Base-by-base conservation (phyloP, 1,139 yeast genomes). In the Scheffersomyces cryptocercus region DNA sequence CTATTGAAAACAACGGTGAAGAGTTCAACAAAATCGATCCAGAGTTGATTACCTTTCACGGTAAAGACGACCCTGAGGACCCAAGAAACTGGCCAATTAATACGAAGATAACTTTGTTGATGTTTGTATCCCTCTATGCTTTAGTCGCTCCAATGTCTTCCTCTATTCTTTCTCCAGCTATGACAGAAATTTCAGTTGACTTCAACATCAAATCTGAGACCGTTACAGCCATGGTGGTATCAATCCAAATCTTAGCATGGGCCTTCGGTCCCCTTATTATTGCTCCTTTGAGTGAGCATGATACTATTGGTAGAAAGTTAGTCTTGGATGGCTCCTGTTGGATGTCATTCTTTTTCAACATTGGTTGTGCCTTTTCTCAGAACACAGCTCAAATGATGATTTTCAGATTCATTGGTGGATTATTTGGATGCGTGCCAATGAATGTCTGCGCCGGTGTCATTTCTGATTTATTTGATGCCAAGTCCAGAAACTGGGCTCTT, bases 91-190 rank as follows among this genome's bases (percentile, higher is more conserved):
- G 77, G 77, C 41, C 61, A 1, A 8, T 51, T 2, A 37, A 50
- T 7, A 61, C 55, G 13, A 73, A 73, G 48, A 50, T 59, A 7
- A 55, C 48, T 34, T 50, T 70, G 37, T 52, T 70, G 13, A 67
- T 57, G 3, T 59, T 71, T 49, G 77, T 72, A 1, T 70, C 77
- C 0, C 45, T 71, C 14, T 73, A 72, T 50, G 71, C 77, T 1
- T 60, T 73, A 41, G 72, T 73, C 13, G 70, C 77, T 7, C 78
- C 78, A 5, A 70, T 73, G 73, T 68, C 76, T 3, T 72, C 77
- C 12, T 69, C 76, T 7, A 73, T 73, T 58, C 61, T 70, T 24
- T 70, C 77, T 4, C 78, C 79, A 0, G 78, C 78, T 0, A 62
- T 71, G 56, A 41, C 64, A 8, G 66, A 67, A 28, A 65, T 73